Base-by-base conservation (phyloP, 306 rosid species). In the Fragaria nilgerrensis region DNA sequence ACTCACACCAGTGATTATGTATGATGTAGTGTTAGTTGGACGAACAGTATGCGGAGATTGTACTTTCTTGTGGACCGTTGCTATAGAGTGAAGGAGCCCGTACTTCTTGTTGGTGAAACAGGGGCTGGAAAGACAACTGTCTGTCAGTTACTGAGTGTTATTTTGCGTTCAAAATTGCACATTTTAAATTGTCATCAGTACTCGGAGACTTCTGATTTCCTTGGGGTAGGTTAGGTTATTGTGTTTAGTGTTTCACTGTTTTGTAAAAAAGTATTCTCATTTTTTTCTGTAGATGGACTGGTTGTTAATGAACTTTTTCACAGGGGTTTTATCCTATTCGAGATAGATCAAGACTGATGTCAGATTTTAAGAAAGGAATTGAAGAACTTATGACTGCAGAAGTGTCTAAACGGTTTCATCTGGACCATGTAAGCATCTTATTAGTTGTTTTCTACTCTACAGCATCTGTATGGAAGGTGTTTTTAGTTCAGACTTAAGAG, bases 121-220 rank as follows among this genome's bases (percentile, higher is more conserved):
- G 98, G 98, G 81, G 96, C 96, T 82, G 98, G 98, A 81, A 95
- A 95, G 88, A 95, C 98, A 67, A 95, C 97, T 29, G 94, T 95
- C 64, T 95, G 98, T 80, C 97, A 95, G 83, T 82, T 89, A 61
- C 81, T 95, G 87, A 92, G 93, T 87, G 81, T 83, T 72, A 67
- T 71, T 82, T 83, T 90, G 90, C 86, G 78, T 80, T 82, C 76
- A 49, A 90, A 89, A 69, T 87, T 95, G 65, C 96, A 88, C 77
- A 95, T 87, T 37, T 84, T 95, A 77, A 95, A 95, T 79, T 95
- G 98, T 82, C 98, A 95, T 84, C 97, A 95, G 81, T 90, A 90
- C 80, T 88, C 97, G 5, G 98, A 95, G 85, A 92, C 98, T 27
- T 89, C 98, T 70, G 98, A 95, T 82, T 95, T 95, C 82, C 89